Conservation (phyloP, 1,139 yeast genomes). For the Geotrichum klebahnii region DNA sequence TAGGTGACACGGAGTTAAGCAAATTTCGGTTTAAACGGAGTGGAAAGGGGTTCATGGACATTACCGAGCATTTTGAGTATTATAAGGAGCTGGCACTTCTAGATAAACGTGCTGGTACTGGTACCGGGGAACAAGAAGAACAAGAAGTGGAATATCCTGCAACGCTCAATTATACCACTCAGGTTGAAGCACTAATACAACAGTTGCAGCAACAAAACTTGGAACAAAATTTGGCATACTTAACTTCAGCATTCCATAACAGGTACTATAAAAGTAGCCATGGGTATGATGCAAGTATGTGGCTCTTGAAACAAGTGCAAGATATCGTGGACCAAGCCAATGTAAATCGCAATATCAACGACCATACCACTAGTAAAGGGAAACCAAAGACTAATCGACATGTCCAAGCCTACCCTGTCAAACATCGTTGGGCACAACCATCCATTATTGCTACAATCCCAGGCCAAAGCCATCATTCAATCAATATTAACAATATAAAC, state of each 20-base stretch:
- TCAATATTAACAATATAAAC: no score
- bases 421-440: conserved; percentile 21
- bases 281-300: conserved; percentile 69
- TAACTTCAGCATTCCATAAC: conserved; percentile 9
- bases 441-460: conserved; percentile 46
- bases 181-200: conserved; percentile 5
- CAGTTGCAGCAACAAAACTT: conserved; percentile 10
- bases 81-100: conserved; percentile 6
- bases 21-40: background rate
- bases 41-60: conserved; percentile 19
- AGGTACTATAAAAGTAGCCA: conserved; percentile 62
- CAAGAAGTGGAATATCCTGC: conserved; percentile 15
- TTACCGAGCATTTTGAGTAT: conserved; percentile 21
- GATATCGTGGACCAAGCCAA: conserved; percentile 43
- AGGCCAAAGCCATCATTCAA: no score
- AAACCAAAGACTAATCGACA: no score
- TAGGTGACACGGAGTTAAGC: conserved; percentile 4
- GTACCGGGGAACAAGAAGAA: background rate
- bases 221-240: conserved; percentile 6
- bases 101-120: background rate
- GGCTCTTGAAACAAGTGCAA: conserved; percentile 56
- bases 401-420: conserved; percentile 14
- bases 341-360: conserved; percentile 31
- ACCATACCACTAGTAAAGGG: no score
- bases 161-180: background rate